Evolutionary conservation across 2,329 filamentous ascomycete genomes (phyloP), one percentile per base, ranked within the genome.

Genomic region (Daldinia sp.): DNA sequence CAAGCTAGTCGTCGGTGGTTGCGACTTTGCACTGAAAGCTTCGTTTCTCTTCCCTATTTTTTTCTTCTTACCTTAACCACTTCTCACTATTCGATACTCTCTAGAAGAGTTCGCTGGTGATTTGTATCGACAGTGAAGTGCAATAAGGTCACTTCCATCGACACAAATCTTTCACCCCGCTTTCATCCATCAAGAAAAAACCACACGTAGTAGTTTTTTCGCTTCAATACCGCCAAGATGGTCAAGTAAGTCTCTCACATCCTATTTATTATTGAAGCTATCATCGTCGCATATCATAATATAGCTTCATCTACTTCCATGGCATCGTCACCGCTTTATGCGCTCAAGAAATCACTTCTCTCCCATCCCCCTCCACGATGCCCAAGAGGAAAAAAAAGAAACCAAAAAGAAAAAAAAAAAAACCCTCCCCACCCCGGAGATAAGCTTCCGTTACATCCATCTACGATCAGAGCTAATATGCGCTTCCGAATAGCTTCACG

Each of bases 141-240:
- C 65, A 62, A 58, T 63, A 51, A 66, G 58, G 45, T 13, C 62
- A 65, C 62, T 66, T 61, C 55, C 58, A 51, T 55, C 60, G 39
- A 41, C 35, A 59, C 58, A 64, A 58, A 59, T 55, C 17, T n/a
- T n/a, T 56, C 63, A 68, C 66, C 66, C 66, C 63, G 66, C 60
- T 55, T 58, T 58, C 35, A 54, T 58, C 19, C 27, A 34, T 52
- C 50, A 51, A 19, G 15, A 52, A 49, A 55, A 48, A 61, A 61
- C 21, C 39, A 58, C 69, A 66, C 47, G 41, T 72, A 76, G 76
- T 77, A 78, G 75, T 77, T 68, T 80, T 74, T 77, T 73, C 74
- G 70, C 74, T 79, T 79, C 81, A 90, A 87, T 80, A 92, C 93
- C 92, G 93, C 85, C 90, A 97, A 93, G 82, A 99, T 99, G 95